Conservation (phyloP, 1,284 basidiomycete genomes). For the Cryptococcus sp. region DNA sequence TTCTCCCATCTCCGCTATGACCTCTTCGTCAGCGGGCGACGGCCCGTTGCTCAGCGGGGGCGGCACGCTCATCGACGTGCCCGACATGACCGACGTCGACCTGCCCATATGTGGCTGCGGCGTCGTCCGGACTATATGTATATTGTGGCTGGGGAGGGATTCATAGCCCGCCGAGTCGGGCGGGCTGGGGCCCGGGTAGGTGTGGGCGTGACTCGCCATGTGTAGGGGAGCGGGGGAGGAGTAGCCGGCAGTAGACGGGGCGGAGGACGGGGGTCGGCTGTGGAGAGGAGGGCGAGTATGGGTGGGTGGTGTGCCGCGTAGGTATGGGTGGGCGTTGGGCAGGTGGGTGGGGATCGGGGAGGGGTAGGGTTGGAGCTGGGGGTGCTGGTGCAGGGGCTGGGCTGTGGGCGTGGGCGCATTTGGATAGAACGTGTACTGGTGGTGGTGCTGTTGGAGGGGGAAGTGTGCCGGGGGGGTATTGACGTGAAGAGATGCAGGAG, state of each 20-base stretch:
- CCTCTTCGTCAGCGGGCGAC: conserved; percentile 9
- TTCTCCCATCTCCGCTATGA: conserved; percentile 4
- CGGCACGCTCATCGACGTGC: conserved; percentile 1
- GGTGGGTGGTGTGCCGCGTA: not conserved
- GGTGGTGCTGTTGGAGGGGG: not conserved
- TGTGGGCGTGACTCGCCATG: not conserved
- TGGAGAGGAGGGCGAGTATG: not conserved
- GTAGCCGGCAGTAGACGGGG: not conserved
- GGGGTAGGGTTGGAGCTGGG: not conserved
- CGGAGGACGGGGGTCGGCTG: not conserved
- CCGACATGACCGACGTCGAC: conserved; percentile 11
- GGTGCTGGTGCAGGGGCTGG: not conserved
- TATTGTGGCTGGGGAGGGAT: conserved; percentile 9
- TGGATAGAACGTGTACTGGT: too few relatives aligned
- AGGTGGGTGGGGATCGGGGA: conserved; percentile 1
- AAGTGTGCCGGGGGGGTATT: not conserved
- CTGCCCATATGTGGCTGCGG: conserved; percentile 5
- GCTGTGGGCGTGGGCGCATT: not conserved
- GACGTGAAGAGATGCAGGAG: not conserved
- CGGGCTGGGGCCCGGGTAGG: not conserved
- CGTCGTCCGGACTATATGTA: conserved; percentile 14
- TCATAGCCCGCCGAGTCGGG: not conserved
- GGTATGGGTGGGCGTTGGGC: too few relatives aligned
- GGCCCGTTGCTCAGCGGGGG: conserved; percentile 13
- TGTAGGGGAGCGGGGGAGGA: not conserved